These are phyloP conservation scores for Apiospora saccharicola DNA, from an alignment of 2,329 filamentous ascomycete species.

Conservation along the genomic window DNA sequence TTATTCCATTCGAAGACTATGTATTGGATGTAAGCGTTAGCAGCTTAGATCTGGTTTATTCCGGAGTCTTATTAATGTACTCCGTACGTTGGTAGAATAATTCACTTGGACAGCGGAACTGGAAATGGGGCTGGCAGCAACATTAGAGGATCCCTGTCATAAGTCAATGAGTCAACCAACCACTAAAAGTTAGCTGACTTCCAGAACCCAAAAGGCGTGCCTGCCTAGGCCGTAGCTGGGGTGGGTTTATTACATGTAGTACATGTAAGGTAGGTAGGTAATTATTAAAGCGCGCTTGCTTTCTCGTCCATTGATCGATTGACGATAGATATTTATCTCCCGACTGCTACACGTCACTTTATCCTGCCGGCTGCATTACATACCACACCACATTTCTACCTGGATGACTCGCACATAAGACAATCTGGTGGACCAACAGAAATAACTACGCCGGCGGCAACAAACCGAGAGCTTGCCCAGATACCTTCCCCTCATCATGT, in stretches of 20 bases:
- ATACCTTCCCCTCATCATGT: slow-evolving; percentile 1
- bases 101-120: background rate
- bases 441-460: slow-evolving; percentile 31
- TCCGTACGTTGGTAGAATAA: too few species aligned
- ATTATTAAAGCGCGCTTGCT: background rate
- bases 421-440: slow-evolving; percentile 33
- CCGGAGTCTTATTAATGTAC: too few species aligned
- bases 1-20: too few species aligned
- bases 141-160: background rate
- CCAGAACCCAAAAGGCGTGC: slow-evolving; percentile 6
- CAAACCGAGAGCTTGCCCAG: slow-evolving; percentile 21
- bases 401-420: slow-evolving; percentile 40
- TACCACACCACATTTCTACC: slow-evolving; percentile 23
- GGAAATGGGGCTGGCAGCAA: background rate
- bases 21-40: too few species aligned
- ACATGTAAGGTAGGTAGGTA: background rate
- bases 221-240: slow-evolving; percentile 9
- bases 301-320: background rate
- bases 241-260: background rate
- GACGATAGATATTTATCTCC: background rate
- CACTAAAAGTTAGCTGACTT: slow-evolving; percentile 18
- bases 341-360: background rate
- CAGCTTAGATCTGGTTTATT: too few species aligned
- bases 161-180: slow-evolving; percentile 5
- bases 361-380: background rate